phyloP scores from a whole-genome alignment of 2,329 filamentous ascomycete genomes.

The Triangularia setosa region DNA sequence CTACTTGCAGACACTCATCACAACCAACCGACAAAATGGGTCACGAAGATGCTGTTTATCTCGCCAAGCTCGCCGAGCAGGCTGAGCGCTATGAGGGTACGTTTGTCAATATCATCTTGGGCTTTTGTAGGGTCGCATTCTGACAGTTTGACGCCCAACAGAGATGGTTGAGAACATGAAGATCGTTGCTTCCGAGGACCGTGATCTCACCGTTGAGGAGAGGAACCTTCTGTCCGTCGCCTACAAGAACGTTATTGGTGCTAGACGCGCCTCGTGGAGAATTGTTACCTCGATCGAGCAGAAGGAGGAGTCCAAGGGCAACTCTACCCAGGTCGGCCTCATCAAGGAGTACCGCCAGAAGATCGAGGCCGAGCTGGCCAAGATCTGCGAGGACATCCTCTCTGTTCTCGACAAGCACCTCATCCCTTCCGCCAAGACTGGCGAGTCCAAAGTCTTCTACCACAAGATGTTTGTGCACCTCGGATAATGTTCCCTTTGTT shows the following conservation, averaged over 20 bases:
- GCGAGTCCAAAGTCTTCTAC: slow-evolving; percentile 99
- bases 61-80: slow-evolving; percentile 99
- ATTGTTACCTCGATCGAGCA: slow-evolving; percentile 98
- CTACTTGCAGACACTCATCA: slow-evolving; percentile 19
- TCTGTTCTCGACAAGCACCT: slow-evolving; percentile 89
- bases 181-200: slow-evolving; percentile 85
- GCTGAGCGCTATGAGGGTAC: slow-evolving; percentile 99
- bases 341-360: slow-evolving; percentile 98
- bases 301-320: slow-evolving; percentile 99
- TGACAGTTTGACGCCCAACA: slow-evolving; percentile 38
- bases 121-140: slow-evolving; percentile 7
- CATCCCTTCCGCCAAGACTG: slow-evolving; percentile 92
- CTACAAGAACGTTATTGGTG: slow-evolving; percentile 99
- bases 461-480: slow-evolving; percentile 86
- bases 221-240: slow-evolving; percentile 95
- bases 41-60: slow-evolving; percentile 98
- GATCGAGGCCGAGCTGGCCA: slow-evolving; percentile 96
- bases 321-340: slow-evolving; percentile 86
- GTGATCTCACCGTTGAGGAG: slow-evolving; percentile 85
- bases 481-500: neutral
- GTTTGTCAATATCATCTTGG: slow-evolving; percentile 30
- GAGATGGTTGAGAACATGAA: slow-evolving; percentile 99
- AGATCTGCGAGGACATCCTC: slow-evolving; percentile 96
- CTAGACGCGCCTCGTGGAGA: slow-evolving; percentile 95
- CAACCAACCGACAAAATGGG: slow-evolving; percentile 70